Base-by-base conservation (phyloP, 768 basidiomycete species). In the Lentinula sp. region DNA sequence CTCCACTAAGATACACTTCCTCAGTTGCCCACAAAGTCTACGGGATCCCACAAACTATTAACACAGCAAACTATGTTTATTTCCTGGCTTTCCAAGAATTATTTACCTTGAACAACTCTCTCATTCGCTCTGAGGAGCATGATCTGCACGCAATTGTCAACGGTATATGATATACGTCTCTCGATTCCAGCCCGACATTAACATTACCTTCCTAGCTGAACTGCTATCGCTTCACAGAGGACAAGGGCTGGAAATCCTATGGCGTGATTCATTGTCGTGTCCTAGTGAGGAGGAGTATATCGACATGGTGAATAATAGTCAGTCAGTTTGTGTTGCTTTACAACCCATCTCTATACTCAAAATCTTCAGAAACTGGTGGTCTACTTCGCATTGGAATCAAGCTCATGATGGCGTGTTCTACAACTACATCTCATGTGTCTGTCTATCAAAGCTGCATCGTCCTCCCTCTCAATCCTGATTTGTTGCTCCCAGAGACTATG, bases 221-320 rank as follows among this genome's bases (percentile, higher is more conserved):
- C 74, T 95, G 23, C 72, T 95, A 13, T 86, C 87, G n/a, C 79
- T 98, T 1, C 96, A 98, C 73, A 87, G 96, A 1, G 96, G 96
- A 0, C 96, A 98, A 71, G 96, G 96, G 0, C 80, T 96, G 8
- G 96, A 98, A 68, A 81, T 99, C 6, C 84, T 95, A 42, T 99
- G 95, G 95, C 79, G 96, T 57, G 96, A 98, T 68, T 89, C 88
- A 5, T 73, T 98, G 18, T 85, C 81, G 45, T 98, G 96, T 69
- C 96, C 96, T 4, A 91, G 90, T 0, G 96, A 99, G 71, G 90
- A 94, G 62, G 92, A 99, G 67, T 99, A 98, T 68, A 81, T 99
- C 41, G 74, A 81, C 3, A 99, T 99, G 96, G 96, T 98, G 36
- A 93, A 95, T 72, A 91, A 95, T 68, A 99, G 96, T 96, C 68